These are phyloP conservation scores for Stemphylium lycopersici DNA, from an alignment of 2,329 filamentous ascomycete genomes.

Conservation along the genomic window DNA sequence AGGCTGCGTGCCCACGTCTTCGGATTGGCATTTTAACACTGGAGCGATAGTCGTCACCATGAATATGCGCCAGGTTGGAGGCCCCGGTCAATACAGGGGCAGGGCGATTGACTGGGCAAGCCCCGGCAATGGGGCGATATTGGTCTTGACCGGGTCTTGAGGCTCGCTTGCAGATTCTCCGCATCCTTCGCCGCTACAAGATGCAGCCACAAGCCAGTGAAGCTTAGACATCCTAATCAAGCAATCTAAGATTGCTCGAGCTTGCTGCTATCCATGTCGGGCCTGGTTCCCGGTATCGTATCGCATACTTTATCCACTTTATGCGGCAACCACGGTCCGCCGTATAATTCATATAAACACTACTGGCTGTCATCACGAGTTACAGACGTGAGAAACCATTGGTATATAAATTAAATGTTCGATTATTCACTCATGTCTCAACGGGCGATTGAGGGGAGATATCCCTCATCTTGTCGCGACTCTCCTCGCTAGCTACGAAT, in stretches of 20 bases:
- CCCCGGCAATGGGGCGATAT: background rate
- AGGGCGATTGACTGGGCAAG: background rate
- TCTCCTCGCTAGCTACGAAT: too few relatives aligned
- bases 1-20: too few relatives aligned
- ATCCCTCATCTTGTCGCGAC: background rate
- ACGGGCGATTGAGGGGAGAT: too few relatives aligned
- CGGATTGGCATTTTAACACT: too few relatives aligned
- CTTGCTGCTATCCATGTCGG: conserved; percentile 11
- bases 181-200: background rate
- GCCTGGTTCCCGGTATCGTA: conserved; percentile 11
- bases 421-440: background rate
- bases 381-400: conserved; percentile 11
- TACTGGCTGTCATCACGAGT: conserved; percentile 28
- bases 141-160: conserved; percentile 3
- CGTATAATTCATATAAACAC: conserved; percentile 22
- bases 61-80: too few relatives aligned
- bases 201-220: background rate
- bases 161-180: conserved; percentile 1
- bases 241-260: conserved; percentile 16
- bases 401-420: conserved; percentile 1
- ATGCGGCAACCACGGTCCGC: conserved; percentile 40
- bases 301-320: conserved; percentile 28
- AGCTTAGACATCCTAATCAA: conserved; percentile 5
- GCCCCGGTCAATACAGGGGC: too few relatives aligned
- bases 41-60: too few relatives aligned